Conservation (phyloP, 2,329 filamentous ascomycete species). For the Apiospora saccharicola region DNA sequence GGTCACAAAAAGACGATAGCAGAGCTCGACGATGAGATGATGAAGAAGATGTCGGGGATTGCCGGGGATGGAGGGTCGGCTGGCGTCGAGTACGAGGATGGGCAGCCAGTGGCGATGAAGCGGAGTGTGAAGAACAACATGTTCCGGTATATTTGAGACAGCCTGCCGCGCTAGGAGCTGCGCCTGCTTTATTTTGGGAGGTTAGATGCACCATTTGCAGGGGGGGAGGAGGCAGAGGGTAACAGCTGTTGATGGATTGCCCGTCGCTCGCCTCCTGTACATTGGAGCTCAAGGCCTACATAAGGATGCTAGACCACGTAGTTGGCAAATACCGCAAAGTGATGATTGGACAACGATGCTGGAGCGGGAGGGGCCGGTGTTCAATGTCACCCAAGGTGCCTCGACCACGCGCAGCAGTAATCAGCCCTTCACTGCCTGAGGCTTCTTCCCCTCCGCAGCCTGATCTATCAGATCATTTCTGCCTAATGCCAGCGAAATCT, state of each 20-base stretch:
- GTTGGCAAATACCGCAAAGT: neutral
- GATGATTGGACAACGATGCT: neutral
- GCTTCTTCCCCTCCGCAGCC: neutral
- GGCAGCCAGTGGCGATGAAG: slow-evolving; percentile 76
- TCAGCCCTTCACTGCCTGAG: neutral
- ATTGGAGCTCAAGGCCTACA: no score
- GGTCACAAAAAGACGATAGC: slow-evolving; percentile 60
- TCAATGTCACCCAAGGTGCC: neutral
- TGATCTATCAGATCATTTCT: neutral
- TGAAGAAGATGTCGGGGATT: slow-evolving; percentile 68
- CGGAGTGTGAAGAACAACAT: slow-evolving; percentile 78
- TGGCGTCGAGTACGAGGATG: slow-evolving; percentile 79
- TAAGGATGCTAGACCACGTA: no score
- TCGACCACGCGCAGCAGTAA: neutral
- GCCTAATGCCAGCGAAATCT: neutral
- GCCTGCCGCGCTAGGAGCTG: neutral
- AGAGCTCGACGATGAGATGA: slow-evolving; percentile 72
- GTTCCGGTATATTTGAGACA: slow-evolving; percentile 72
- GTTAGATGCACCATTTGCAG: neutral
- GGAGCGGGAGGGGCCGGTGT: neutral
- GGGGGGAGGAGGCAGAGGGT: neutral
- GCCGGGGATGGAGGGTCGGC: slow-evolving; percentile 75
- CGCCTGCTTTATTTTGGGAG: neutral
- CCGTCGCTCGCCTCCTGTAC: no score
- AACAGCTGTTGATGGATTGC: no score